Conservation (phyloP, 108 stramenopile species). For the Schizochytrium sp. region DNA sequence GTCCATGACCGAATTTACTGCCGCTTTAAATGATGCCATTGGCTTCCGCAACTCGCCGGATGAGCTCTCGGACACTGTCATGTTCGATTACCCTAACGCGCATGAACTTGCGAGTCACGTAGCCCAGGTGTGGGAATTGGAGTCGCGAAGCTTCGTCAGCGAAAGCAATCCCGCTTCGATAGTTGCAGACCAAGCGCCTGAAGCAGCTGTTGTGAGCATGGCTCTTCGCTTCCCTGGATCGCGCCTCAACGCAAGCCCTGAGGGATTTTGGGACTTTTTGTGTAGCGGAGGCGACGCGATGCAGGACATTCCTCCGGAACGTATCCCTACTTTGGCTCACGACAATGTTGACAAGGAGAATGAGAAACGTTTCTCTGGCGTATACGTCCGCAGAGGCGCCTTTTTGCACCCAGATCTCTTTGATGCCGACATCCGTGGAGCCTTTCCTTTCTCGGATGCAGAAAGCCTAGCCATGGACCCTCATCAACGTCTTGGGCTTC, state of each 20-base stretch:
- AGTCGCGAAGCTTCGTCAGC: background rate
- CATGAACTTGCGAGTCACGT: background rate
- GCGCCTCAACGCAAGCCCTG: background rate
- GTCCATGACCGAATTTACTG: conserved; percentile 18
- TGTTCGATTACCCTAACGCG: conserved; percentile 26
- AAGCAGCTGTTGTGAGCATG: background rate
- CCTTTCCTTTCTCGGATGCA: background rate
- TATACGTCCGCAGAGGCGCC: background rate
- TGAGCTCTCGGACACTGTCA: conserved; percentile 6
- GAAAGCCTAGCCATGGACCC: conserved; percentile 19
- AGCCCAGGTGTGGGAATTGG: background rate
- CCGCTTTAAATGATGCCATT: background rate
- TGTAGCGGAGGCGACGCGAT: background rate
- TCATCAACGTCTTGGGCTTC: conserved; percentile 18
- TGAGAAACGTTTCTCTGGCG: background rate
- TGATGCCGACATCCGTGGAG: background rate
- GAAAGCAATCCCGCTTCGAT: background rate
- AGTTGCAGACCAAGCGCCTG: background rate
- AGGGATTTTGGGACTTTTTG: background rate
- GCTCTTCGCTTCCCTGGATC: conserved; percentile 17
- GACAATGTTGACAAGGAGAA: background rate
- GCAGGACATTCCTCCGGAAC: background rate
- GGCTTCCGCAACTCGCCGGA: background rate
- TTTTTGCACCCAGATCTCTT: conserved; percentile 18
- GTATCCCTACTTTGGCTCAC: background rate